phyloP scores from a whole-genome alignment of 176 grass and related monocot species.

The Phoenix roebelenii region DNA sequence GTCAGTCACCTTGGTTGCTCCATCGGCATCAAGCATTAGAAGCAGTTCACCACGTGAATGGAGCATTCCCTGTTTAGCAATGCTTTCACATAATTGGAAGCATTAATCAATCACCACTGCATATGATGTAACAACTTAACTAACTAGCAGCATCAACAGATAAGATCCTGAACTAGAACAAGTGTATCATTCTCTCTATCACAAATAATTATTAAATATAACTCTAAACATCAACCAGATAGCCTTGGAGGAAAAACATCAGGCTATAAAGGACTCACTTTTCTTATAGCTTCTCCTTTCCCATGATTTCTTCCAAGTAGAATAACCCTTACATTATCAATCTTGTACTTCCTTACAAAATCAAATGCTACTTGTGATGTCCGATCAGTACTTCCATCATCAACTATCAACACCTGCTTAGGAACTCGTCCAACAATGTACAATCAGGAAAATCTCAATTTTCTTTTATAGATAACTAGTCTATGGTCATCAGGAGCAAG shows the following conservation, averaged over 20 bases:
- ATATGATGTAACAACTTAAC: conserved; percentile 4
- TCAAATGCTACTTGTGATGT: conserved; percentile 80
- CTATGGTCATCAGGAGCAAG: no score
- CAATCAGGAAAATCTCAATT: no score
- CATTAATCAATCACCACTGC: conserved; percentile 26
- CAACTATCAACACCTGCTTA: conserved; percentile 79
- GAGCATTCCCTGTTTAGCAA: conserved; percentile 81
- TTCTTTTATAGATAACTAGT: no score
- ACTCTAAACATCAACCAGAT: neutral
- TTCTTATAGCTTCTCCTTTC: conserved; percentile 97
- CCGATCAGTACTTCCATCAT: conserved; percentile 76
- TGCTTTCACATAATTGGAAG: conserved; percentile 46
- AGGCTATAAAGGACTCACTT: conserved; percentile 45
- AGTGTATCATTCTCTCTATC: no score
- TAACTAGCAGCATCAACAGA: no score
- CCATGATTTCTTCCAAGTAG: conserved; percentile 89
- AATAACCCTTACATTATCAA: conserved; percentile 91
- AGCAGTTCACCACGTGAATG: conserved; percentile 81
- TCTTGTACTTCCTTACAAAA: conserved; percentile 56
- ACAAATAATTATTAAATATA: no score
- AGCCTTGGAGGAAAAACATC: neutral
- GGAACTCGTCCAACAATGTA: neutral
- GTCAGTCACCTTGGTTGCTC: conserved; percentile 83
- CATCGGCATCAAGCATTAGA: conserved; percentile 99
- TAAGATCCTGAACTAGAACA: no score